These are phyloP conservation scores for Rhizophagus sp. DNA, from an alignment of 192 early-diverging fungal species.

Conservation along the genomic window DNA sequence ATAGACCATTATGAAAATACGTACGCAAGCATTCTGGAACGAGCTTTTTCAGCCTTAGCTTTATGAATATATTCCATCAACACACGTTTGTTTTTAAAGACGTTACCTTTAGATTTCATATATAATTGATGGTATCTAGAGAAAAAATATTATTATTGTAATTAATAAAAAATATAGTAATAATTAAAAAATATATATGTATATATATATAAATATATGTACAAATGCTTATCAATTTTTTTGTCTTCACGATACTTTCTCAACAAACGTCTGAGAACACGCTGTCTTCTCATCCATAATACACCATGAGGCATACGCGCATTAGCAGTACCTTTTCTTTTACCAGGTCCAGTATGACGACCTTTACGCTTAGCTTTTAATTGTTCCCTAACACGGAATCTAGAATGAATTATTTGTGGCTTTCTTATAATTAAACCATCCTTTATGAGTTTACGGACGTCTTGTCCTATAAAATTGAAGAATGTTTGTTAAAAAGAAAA, in stretches of 20 bases:
- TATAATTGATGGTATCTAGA: constrained; percentile 88
- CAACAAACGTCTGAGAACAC: constrained; percentile 92
- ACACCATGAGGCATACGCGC: constrained; percentile 95
- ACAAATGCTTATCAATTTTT: constrained; percentile 98
- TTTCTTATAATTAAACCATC: constrained; percentile 96
- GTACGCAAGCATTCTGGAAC: constrained; percentile 79
- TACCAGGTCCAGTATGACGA: constrained; percentile 94
- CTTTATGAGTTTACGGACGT: constrained; percentile 97
- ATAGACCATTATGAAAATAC: not conserved
- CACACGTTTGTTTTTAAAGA: constrained; percentile 99
- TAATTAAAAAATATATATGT: too few species aligned
- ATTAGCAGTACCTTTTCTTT: constrained; percentile 93
- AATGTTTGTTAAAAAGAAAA: not conserved
- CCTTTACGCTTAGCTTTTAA: constrained; percentile 94
- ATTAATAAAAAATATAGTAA: not conserved
- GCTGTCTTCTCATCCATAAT: constrained; percentile 98
- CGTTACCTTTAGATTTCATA: constrained; percentile 99
- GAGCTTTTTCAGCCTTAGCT: constrained; percentile 97
- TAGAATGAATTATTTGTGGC: constrained; percentile 84
- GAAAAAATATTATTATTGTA: not conserved
- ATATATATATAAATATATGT: constrained; percentile 30
- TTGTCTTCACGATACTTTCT: constrained; percentile 97
- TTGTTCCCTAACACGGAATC: constrained; percentile 91
- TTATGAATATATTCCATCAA: constrained; percentile 99
- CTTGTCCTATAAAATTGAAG: constrained; percentile 63